Evolutionary conservation across 768 basidiomycete species (phyloP).

Genomic region (Exidia glandulosa): DNA sequence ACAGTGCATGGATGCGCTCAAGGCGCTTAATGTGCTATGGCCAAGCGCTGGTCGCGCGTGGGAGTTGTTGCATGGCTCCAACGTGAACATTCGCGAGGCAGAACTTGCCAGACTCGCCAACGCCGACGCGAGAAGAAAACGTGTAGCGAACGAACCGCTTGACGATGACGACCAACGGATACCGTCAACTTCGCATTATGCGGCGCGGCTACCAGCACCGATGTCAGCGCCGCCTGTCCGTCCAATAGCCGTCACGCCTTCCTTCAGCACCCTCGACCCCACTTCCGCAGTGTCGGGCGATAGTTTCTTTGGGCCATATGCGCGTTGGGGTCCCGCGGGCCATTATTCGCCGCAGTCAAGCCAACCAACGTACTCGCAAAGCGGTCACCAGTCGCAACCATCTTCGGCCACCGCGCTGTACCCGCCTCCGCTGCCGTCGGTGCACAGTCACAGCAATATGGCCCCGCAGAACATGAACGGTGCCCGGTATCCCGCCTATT

Average conservation of each 20-base stretch:
- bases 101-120: not conserved
- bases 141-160: not conserved
- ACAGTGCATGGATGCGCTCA: constrained; percentile 51
- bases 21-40: constrained; percentile 68
- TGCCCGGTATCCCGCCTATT: not conserved
- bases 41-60: constrained; percentile 57
- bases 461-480: not conserved
- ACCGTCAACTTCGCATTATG: not conserved
- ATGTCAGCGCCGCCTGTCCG: not conserved
- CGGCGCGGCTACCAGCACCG: not conserved
- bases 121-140: not conserved
- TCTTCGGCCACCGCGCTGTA: not conserved
- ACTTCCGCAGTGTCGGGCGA: not conserved
- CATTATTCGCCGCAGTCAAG: not conserved
- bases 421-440: not conserved
- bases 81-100: constrained; percentile 26
- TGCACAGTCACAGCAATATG: not conserved
- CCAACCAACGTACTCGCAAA: not conserved
- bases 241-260: not conserved
- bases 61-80: constrained; percentile 57
- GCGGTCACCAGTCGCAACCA: not conserved
- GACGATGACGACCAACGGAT: not conserved
- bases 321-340: not conserved
- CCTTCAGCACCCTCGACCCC: not conserved
- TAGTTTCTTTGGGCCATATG: not conserved